Evolutionary conservation across 129 eudicot genomes (phyloP).

Genomic region (Artemisia annua): DNA sequence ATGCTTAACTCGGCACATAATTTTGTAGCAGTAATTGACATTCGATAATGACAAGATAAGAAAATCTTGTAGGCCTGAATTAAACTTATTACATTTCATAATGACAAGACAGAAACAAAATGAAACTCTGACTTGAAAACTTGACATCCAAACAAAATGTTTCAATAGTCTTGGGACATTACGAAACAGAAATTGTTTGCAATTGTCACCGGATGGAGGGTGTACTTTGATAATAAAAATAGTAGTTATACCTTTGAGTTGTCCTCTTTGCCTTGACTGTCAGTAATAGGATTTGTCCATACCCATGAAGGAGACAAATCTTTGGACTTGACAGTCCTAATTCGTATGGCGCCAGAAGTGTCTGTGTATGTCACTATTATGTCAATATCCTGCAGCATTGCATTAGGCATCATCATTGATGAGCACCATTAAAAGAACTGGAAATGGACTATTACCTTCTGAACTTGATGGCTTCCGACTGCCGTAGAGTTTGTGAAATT

Average conservation of each 20-base stretch:
- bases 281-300: constrained; percentile 72
- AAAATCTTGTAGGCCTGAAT: neutral
- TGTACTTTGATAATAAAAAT: neutral
- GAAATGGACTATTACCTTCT: constrained; percentile 49
- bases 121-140: neutral
- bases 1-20: neutral
- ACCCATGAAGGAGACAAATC: constrained; percentile 94
- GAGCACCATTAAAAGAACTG: constrained; percentile 18
- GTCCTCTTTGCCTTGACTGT: constrained; percentile 33
- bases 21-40: neutral
- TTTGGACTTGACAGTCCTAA: constrained; percentile 68
- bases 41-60: neutral
- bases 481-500: constrained; percentile 33
- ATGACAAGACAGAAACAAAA: neutral
- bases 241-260: constrained; percentile 43
- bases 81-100: neutral
- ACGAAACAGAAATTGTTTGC: constrained; percentile 1
- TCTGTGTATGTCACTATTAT: constrained; percentile 91
- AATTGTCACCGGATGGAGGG: neutral
- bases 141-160: neutral
- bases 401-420: constrained; percentile 29
- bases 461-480: constrained; percentile 36
- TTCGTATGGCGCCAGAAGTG: constrained; percentile 76
- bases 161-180: neutral
- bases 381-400: constrained; percentile 83